Percentiles rank a stretch among this genome's conserved stretches.
These are phyloP conservation scores for Aspergillus neoniger DNA, from an alignment of 2,329 filamentous ascomycete genomes.

Conservation along the genomic window DNA sequence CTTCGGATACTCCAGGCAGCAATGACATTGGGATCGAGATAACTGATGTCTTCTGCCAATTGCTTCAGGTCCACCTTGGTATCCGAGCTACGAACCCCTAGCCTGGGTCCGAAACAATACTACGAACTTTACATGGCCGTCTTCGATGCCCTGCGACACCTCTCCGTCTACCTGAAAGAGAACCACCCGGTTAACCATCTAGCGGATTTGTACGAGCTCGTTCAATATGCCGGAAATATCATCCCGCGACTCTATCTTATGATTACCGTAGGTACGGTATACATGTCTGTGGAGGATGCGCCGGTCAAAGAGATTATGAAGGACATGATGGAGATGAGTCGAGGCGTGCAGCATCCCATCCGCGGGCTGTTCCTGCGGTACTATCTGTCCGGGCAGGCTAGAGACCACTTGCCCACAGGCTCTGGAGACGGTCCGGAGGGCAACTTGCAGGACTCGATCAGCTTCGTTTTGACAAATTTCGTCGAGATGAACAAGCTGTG, in stretches of 20 bases:
- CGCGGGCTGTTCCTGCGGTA: constrained; percentile 94
- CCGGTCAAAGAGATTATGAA: constrained; percentile 99
- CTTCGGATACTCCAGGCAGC: constrained; percentile 28
- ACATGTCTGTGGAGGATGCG: constrained; percentile 97
- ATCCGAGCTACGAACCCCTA: constrained; percentile 96
- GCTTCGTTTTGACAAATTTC: constrained; percentile 96
- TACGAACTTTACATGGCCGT: constrained; percentile 99
- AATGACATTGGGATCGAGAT: constrained; percentile 15
- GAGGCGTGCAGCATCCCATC: constrained; percentile 94
- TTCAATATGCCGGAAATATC: constrained; percentile 98
- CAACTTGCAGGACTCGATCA: constrained; percentile 95
- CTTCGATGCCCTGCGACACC: constrained; percentile 94
- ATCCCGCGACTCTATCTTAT: constrained; percentile 95
- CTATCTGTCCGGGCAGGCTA: constrained; percentile 91
- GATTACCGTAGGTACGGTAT: constrained; percentile 98
- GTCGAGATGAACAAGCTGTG: constrained; percentile 99
- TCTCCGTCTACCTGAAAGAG: constrained; percentile 94
- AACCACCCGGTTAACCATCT: constrained; percentile 98
- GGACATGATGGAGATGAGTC: constrained; percentile 99
- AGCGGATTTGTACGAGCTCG: constrained; percentile 94
- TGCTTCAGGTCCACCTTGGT: constrained; percentile 83
- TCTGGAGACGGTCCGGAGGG: constrained; percentile 89
- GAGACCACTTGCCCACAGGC: constrained; percentile 81
- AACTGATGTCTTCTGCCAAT: constrained; percentile 21
- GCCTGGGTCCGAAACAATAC: constrained; percentile 97